These are phyloP conservation scores for Exobasidium cylindrosporum DNA, from an alignment of 1,284 basidiomycete genomes.

Conservation along the genomic window DNA sequence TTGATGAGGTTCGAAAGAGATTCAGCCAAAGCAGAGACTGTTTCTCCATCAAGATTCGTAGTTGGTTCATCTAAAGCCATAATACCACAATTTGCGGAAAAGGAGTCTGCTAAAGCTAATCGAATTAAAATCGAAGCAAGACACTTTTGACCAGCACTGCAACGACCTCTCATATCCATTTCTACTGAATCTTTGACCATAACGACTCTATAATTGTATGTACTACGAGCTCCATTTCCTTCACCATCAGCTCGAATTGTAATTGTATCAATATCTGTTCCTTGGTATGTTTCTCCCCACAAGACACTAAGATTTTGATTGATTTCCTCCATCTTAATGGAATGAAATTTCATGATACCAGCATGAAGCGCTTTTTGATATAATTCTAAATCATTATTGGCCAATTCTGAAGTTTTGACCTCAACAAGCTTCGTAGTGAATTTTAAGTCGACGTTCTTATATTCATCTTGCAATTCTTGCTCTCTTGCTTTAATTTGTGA, in stretches of 20 bases:
- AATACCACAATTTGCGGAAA: constrained; percentile 95
- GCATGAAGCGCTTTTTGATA: constrained; percentile 90
- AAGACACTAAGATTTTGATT: constrained; percentile 73
- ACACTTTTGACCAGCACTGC: constrained; percentile 98
- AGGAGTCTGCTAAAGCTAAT: constrained; percentile 94
- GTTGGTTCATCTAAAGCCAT: constrained; percentile 97
- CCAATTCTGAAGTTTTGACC: constrained; percentile 66
- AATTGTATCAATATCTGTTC: constrained; percentile 97
- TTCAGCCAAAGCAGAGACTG: constrained; percentile 87
- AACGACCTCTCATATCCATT: constrained; percentile 99
- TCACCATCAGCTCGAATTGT: constrained; percentile 92
- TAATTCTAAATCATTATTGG: constrained; percentile 70
- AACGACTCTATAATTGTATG: constrained; percentile 95
- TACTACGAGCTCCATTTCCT: constrained; percentile 61
- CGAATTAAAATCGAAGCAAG: constrained; percentile 98
- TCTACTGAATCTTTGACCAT: constrained; percentile 99
- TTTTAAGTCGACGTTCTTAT: constrained; percentile 77
- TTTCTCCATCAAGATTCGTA: constrained; percentile 93
- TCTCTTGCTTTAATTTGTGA: constrained; percentile 60
- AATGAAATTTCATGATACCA: constrained; percentile 96
- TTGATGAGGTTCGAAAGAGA: constrained; percentile 71
- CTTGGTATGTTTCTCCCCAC: constrained; percentile 99
- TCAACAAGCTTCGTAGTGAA: constrained; percentile 88
- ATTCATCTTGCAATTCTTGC: constrained; percentile 73
- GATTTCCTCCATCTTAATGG: constrained; percentile 99